Conservation (phyloP, 768 basidiomycete genomes). For the Austroboletus eburneus region DNA sequence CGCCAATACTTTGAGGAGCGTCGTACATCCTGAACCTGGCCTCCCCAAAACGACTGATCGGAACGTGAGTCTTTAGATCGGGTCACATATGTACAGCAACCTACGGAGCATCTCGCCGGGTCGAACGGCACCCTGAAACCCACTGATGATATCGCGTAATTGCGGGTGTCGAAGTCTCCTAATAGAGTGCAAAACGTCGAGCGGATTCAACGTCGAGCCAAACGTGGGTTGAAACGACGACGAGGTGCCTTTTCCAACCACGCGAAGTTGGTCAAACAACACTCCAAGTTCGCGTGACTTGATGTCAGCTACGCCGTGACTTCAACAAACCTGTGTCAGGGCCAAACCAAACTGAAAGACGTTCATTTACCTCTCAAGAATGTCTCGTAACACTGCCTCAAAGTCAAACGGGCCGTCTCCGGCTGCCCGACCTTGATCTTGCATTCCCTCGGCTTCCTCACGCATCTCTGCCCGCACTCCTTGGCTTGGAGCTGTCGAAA, state of each 20-base stretch:
- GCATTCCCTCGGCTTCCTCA: neutral
- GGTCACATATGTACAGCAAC: slow-evolving; percentile 26
- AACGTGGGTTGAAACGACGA: slow-evolving; percentile 56
- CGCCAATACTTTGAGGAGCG: slow-evolving; percentile 76
- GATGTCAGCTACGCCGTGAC: slow-evolving; percentile 47
- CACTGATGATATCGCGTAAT: slow-evolving; percentile 48
- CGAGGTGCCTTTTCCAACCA: slow-evolving; percentile 54
- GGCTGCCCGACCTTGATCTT: neutral
- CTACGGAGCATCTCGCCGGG: slow-evolving; percentile 69
- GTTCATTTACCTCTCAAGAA: slow-evolving; percentile 26
- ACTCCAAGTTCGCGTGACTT: slow-evolving; percentile 57
- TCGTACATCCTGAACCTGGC: slow-evolving; percentile 82
- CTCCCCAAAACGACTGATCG: slow-evolving; percentile 74
- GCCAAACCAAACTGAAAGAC: neutral
- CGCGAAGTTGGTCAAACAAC: slow-evolving; percentile 52
- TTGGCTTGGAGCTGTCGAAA: slow-evolving; percentile 11
- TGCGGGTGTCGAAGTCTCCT: slow-evolving; percentile 54
- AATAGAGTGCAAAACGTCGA: slow-evolving; percentile 40
- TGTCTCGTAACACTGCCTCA: slow-evolving; percentile 23
- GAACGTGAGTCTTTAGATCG: neutral
- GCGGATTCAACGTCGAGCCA: slow-evolving; percentile 57
- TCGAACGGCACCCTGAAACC: slow-evolving; percentile 52
- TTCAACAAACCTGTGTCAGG: slow-evolving; percentile 23
- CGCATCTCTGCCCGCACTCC: neutral
- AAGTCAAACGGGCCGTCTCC: slow-evolving; percentile 30